A percentile compares a stretch with the other conserved stretches of the same genome.
These are phyloP conservation scores for Tremellales sp. DNA, from an alignment of 1,284 basidiomycete species.

Conservation along the genomic window DNA sequence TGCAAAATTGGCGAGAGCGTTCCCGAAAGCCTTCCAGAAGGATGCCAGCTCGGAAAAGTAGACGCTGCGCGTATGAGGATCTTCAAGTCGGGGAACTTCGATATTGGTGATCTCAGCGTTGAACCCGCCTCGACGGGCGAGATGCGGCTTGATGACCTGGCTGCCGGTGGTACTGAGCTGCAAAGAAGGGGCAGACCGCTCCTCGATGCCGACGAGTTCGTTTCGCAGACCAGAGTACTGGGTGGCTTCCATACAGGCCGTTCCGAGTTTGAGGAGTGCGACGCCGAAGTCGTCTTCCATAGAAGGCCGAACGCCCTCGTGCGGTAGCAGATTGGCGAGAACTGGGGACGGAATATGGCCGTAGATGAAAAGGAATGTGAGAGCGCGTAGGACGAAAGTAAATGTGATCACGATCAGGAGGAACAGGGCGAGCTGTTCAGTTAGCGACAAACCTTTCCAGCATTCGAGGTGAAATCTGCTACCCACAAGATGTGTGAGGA, in stretches of 20 bases:
- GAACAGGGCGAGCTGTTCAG: slow-evolving; percentile 35
- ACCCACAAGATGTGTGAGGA: slow-evolving; percentile 42
- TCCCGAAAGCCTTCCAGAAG: slow-evolving; percentile 26
- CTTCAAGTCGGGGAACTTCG: slow-evolving; percentile 28
- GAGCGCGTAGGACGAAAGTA: slow-evolving; percentile 35
- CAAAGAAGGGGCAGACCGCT: slow-evolving; percentile 32
- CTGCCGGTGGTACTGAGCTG: slow-evolving; percentile 23
- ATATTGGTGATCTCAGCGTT: slow-evolving; percentile 38
- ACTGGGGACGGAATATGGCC: slow-evolving; percentile 44
- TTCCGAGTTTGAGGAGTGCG: slow-evolving; percentile 42
- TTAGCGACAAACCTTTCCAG: slow-evolving; percentile 2
- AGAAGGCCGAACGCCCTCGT: slow-evolving; percentile 36
- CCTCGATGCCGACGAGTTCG: slow-evolving; percentile 34
- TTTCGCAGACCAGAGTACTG: slow-evolving; percentile 43
- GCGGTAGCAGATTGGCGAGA: slow-evolving; percentile 36
- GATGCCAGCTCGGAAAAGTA: slow-evolving; percentile 23
- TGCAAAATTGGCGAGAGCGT: slow-evolving; percentile 12
- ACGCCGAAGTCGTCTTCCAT: slow-evolving; percentile 45
- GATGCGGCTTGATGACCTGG: slow-evolving; percentile 14
- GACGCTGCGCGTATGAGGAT: slow-evolving; percentile 24
- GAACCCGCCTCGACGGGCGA: slow-evolving; percentile 22
- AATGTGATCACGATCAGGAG: slow-evolving; percentile 38
- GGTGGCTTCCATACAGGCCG: slow-evolving; percentile 44
- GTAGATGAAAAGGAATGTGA: slow-evolving; percentile 44
- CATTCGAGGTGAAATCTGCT: background rate